Percentiles rank a stretch among this genome's conserved stretches.
Evolutionary conservation across 1,139 yeast species (phyloP).

Genomic region (Kodamaea derodonti): DNA sequence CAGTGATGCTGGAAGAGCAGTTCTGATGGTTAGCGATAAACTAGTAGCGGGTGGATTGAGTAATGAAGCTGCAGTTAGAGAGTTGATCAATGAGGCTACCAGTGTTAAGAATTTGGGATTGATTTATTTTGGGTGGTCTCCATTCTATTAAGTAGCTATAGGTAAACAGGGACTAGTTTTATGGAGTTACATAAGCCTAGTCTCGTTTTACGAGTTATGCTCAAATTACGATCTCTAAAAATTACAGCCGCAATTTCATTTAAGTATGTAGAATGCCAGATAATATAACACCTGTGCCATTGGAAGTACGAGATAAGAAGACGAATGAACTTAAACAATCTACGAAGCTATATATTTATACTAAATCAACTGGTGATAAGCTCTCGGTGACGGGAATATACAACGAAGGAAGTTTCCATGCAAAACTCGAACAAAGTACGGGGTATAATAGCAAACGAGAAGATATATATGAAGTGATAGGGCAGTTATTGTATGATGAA

Average conservation of each 20-base stretch:
- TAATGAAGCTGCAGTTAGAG: conserved; percentile 80
- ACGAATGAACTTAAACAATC: conserved; percentile 15
- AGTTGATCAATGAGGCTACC: conserved; percentile 73
- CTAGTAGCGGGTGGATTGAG: conserved; percentile 65
- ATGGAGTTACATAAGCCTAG: no score
- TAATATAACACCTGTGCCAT: conserved; percentile 17
- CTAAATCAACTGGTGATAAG: neutral
- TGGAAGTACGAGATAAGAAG: conserved; percentile 18
- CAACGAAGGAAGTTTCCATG: conserved; percentile 18
- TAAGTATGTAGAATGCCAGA: no score
- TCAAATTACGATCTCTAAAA: no score
- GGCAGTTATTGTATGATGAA: conserved; percentile 1
- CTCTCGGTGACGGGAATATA: conserved; percentile 16
- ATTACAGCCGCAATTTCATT: no score
- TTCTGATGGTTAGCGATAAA: conserved; percentile 68
- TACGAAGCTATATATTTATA: conserved; percentile 9
- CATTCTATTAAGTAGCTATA: conserved; percentile 37
- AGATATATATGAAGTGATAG: neutral
- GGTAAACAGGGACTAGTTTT: neutral
- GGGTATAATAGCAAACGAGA: neutral
- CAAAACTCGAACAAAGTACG: neutral
- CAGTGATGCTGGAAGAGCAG: conserved; percentile 78
- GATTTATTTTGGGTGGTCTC: conserved; percentile 83
- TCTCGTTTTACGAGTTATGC: no score
- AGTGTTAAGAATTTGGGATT: conserved; percentile 64